Base-by-base conservation (phyloP, 2,329 filamentous ascomycete species). In the Hypomyces perniciosus region DNA sequence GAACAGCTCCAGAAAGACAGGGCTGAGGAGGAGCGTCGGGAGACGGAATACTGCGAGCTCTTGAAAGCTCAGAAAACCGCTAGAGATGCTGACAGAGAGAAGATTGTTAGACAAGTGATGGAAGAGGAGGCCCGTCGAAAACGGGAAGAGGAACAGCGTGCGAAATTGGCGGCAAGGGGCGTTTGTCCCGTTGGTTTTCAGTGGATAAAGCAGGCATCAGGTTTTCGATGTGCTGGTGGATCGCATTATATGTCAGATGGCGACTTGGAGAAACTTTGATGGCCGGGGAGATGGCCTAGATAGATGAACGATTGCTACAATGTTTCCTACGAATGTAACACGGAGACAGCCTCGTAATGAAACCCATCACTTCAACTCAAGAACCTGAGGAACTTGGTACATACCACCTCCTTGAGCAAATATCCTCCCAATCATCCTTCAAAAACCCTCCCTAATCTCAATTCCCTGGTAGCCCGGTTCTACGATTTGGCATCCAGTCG, bases 151-250 rank as follows among this genome's bases (percentile, higher is more conserved):
- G 58, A 64, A 13, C 63, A 58, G 8, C 73, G 78, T 65, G 56
- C 60, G 37, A 82, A 76, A 57, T 61, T 89, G 56, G 65, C 61
- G 56, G 30, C 56, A 1, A 71, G 80, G 68, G 85, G 85, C 0
- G 45, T 64, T 0, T 90, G 85, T 62, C 69, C 72, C 0, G 35
- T 49, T 13, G 85, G 84, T 0, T 89, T 44, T 59, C 48, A 51
- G 0, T 90, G 85, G 85, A 80, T 85, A 28, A 80, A 78, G 57
- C 75, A 84, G 58, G 38, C 2, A 1, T 61, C 59, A 1, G 85
- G 85, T 0, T 89, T 81, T 63, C 64, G 82, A 5, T 88, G 85
- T 66, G 73, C 74, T 0, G 85, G 77, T 0, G 84, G 84, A 0
- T 61, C 59, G 2, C 85, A 88, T 66, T 85, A 51, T 53, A 29